Conservation (phyloP, 2,329 filamentous ascomycete species). For the Fusarium guadeloupense region DNA sequence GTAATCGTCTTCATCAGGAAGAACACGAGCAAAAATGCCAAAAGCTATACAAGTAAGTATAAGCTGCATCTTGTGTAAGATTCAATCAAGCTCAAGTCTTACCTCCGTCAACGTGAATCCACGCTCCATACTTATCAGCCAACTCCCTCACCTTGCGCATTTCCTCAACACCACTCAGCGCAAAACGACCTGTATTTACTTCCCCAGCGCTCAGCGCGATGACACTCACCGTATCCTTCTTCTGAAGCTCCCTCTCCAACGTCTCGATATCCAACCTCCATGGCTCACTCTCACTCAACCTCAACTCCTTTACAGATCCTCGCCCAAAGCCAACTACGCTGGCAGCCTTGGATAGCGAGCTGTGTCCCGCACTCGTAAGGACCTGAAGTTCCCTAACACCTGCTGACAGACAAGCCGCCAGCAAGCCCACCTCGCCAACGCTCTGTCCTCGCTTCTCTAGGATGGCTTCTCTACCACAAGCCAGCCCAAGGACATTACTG, state of each 20-base stretch:
- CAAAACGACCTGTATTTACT: conserved; percentile 88
- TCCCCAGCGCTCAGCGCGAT: conserved; percentile 86
- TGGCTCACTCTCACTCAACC: conserved; percentile 60
- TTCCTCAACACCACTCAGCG: conserved; percentile 66
- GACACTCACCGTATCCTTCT: conserved; percentile 70
- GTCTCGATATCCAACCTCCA: conserved; percentile 75
- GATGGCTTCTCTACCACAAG: conserved; percentile 71
- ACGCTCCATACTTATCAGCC: conserved; percentile 78
- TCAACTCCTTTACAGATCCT: conserved; percentile 70
- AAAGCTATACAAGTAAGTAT: conserved; percentile 67
- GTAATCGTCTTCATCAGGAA: conserved; percentile 68
- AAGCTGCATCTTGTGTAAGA: background rate
- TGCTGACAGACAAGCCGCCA: conserved; percentile 70
- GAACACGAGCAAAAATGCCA: conserved; percentile 78
- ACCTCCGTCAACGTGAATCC: conserved; percentile 90
- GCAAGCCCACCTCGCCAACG: conserved; percentile 75
- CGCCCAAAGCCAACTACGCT: conserved; percentile 83
- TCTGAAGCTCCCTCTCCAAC: conserved; percentile 68
- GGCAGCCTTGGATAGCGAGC: conserved; percentile 84
- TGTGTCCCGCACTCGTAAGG: conserved; percentile 84
- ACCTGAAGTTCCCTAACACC: conserved; percentile 76
- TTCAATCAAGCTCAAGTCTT: background rate
- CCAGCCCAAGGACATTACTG: conserved; percentile 82
- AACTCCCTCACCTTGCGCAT: conserved; percentile 71
- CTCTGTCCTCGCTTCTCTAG: conserved; percentile 52